phyloP scores from a whole-genome alignment of 2,329 filamentous ascomycete species.

The Neonectria coccinea region DNA sequence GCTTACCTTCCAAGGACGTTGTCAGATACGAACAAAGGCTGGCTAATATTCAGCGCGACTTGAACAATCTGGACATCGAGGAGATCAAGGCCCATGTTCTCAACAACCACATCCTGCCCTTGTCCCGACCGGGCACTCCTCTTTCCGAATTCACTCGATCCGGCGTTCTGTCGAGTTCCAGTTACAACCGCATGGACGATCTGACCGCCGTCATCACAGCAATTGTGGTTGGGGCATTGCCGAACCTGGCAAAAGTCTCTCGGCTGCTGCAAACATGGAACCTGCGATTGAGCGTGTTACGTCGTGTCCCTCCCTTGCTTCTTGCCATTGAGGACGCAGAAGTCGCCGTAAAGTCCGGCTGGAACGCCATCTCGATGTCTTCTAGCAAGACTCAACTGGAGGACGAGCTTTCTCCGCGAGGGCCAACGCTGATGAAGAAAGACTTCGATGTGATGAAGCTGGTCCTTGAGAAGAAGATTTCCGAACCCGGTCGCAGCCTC shows the following conservation, averaged over 20 bases:
- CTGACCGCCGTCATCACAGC: slow-evolving; percentile 91
- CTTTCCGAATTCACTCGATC: slow-evolving; percentile 47
- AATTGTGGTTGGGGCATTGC: slow-evolving; percentile 89
- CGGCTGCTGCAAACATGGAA: slow-evolving; percentile 83
- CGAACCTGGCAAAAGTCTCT: slow-evolving; percentile 80
- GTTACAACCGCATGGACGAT: slow-evolving; percentile 83
- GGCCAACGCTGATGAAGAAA: slow-evolving; percentile 53
- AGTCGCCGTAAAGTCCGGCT: slow-evolving; percentile 72
- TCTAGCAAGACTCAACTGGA: slow-evolving; percentile 36
- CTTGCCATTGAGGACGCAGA: slow-evolving; percentile 74
- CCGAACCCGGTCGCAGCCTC: slow-evolving; percentile 76
- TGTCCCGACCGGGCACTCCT: slow-evolving; percentile 54
- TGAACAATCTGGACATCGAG: slow-evolving; percentile 80
- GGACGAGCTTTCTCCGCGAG: slow-evolving; percentile 29
- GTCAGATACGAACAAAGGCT: slow-evolving; percentile 77
- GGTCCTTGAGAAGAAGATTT: slow-evolving; percentile 76
- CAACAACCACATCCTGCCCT: slow-evolving; percentile 78
- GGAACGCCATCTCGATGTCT: slow-evolving; percentile 67
- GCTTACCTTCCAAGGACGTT: slow-evolving; percentile 74
- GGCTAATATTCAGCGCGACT: slow-evolving; percentile 76
- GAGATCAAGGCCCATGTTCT: slow-evolving; percentile 91
- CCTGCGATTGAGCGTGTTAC: slow-evolving; percentile 79
- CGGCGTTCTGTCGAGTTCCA: slow-evolving; percentile 60
- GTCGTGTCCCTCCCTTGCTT: slow-evolving; percentile 77
- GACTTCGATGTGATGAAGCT: slow-evolving; percentile 70